A percentile compares a stretch with the other conserved stretches of the same genome.
phyloP scores from a whole-genome alignment of 257 asterid species.

The Solanum bukasovii region DNA sequence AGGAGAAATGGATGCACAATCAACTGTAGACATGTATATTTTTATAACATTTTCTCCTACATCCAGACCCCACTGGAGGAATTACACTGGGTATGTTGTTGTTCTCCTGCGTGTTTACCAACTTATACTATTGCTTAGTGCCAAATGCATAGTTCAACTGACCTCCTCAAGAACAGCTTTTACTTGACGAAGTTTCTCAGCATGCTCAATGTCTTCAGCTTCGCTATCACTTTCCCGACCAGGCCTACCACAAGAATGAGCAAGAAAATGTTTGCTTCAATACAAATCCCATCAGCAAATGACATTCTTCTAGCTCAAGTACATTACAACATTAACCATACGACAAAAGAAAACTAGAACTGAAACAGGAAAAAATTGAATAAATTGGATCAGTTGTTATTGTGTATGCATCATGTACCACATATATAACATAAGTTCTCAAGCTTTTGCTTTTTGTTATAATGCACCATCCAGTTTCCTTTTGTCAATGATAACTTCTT shows the following conservation, averaged over 20 bases:
- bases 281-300: not conserved
- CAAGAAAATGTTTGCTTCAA: not conserved
- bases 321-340: not conserved
- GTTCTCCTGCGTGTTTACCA: not conserved
- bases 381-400: not conserved
- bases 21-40: not conserved
- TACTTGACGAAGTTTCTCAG: slow-evolving; percentile 99
- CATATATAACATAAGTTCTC: not conserved
- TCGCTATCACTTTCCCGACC: slow-evolving; percentile 95
- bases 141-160: not conserved
- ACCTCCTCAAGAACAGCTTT: slow-evolving; percentile 99
- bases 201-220: slow-evolving; percentile 93
- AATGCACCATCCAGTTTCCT: not conserved
- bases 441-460: not conserved
- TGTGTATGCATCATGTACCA: not conserved
- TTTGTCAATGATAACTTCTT: not conserved
- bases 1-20: not conserved
- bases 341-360: not conserved
- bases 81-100: not conserved
- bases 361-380: not conserved
- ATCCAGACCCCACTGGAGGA: not conserved
- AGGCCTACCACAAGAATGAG: slow-evolving; percentile 41
- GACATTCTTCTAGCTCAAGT: not conserved
- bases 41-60: not conserved
- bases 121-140: not conserved